Evolutionary conservation across 805 yeast genomes (phyloP).

Genomic region (Candida ascalaphidarum): DNA sequence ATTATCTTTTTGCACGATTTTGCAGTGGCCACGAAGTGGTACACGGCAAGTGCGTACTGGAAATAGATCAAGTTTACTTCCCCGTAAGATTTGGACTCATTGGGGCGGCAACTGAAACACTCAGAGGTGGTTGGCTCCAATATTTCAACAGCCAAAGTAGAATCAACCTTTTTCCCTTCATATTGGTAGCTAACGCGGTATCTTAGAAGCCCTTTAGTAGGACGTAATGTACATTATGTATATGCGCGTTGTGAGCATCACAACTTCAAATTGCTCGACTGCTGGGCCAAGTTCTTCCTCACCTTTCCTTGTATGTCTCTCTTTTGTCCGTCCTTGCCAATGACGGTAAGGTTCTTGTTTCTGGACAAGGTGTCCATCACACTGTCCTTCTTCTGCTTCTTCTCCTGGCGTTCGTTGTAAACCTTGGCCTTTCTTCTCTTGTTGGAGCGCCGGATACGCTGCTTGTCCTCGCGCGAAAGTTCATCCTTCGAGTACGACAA

Average conservation of each 20-base stretch:
- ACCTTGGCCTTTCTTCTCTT: slow-evolving; percentile 71
- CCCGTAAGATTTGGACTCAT: too few species aligned
- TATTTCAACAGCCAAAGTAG: too few species aligned
- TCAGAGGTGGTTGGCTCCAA: too few species aligned
- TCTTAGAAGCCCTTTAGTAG: too few species aligned
- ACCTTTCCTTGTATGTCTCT: slow-evolving; percentile 65
- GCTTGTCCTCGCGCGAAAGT: slow-evolving; percentile 75
- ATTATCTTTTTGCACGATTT: too few species aligned
- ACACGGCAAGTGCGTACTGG: too few species aligned
- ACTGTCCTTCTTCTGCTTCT: slow-evolving; percentile 42
- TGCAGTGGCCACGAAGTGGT: too few species aligned
- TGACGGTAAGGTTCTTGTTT: slow-evolving; percentile 71
- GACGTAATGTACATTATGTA: too few species aligned
- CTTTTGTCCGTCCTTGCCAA: slow-evolving; percentile 68
- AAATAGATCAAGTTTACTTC: too few species aligned
- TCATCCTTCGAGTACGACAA: slow-evolving; percentile 76
- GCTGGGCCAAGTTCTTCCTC: slow-evolving; percentile 34
- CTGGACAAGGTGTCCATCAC: slow-evolving; percentile 63
- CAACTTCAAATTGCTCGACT: slow-evolving; percentile 17
- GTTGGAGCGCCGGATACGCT: slow-evolving; percentile 76
- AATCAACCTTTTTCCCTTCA: too few species aligned
- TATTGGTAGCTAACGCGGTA: too few species aligned
- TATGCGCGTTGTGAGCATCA: slow-evolving; percentile 1
- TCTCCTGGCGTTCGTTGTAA: slow-evolving; percentile 24
- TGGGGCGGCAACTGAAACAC: too few species aligned